Base-by-base conservation (phyloP, 2,329 filamentous ascomycete genomes). In the Trichoderma simmonsii region DNA sequence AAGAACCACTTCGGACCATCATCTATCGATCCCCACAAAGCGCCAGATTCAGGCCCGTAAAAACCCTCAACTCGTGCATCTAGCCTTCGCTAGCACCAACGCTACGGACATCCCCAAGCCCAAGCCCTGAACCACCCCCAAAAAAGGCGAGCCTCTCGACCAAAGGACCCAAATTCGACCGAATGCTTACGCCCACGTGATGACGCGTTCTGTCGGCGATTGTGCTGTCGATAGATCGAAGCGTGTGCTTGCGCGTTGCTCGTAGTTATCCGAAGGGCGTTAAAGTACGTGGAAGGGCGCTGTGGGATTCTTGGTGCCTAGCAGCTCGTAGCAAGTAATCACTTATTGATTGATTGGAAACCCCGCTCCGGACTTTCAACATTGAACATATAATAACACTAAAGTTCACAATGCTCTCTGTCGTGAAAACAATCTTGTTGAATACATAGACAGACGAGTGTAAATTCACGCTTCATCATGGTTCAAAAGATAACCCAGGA, bases 401-500 rank as follows among this genome's bases (percentile, higher is more conserved):
- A 6, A 18, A 61, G 60, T 69, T 61, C 66, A 69, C 66, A 34
- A 43, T 69, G 26, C 8, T 34, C 9, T 48, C 6, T 3, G 34
- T 24, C 54, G 4, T 21, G 18, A 43, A 15, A 18, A 12, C 11
- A 36, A 9, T 12, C 18, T 43, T n/a, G 15, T 59, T 59, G 34
- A 43, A 59, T n/a, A 18, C 11, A 9, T 26, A 65, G 6, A 18
- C 28, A 15, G 26, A 51, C 56, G 11, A 21, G 1, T 11, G 30
- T 4, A 3, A 9, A 9, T 32, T 12, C n/a, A 30, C 18, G 8
- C 0, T 6, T 32, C 62, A 36, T 3, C 14, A 80, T 80, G 78
- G 71, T 80, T 15, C 73, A 75, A 7, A 78, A 78, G 67, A 73
- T 74, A 0, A 81, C 77, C 0, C 63, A 77, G 28, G 73, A 76